Percentiles rank a stretch among this genome's conserved stretches.
phyloP scores from a whole-genome alignment of 2,329 filamentous ascomycete genomes.

The Botrytis cinerea region DNA sequence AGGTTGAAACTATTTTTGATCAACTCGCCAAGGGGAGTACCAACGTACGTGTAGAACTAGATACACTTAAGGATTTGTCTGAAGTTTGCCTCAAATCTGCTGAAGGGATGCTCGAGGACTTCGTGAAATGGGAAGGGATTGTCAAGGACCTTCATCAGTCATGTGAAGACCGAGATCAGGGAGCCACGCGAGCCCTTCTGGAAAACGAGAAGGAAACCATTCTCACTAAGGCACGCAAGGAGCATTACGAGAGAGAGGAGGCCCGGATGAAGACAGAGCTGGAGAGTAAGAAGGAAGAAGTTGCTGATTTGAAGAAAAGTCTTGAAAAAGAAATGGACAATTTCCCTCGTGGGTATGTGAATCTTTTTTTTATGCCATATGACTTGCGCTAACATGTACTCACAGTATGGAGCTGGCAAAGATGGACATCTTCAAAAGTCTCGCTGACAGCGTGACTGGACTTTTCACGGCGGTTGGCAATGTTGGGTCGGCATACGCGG shows the following conservation, averaged over 20 bases:
- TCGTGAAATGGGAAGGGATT: no score
- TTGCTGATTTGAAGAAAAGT: background rate
- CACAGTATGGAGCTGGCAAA: background rate
- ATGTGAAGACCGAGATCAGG: no score
- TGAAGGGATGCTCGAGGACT: no score
- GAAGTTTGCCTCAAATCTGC: no score
- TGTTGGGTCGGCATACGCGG: background rate
- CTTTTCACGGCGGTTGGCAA: background rate
- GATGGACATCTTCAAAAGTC: background rate
- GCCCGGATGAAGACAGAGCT: background rate
- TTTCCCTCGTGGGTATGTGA: background rate
- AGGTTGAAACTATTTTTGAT: no score
- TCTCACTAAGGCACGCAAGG: no score
- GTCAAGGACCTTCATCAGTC: no score
- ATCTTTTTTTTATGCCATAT: background rate
- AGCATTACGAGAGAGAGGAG: background rate
- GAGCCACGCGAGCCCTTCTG: no score
- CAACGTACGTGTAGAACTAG: no score
- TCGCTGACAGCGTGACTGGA: background rate
- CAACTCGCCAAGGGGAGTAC: no score
- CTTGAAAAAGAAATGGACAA: background rate
- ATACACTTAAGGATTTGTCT: no score
- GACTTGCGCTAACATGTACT: background rate
- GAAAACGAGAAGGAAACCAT: no score
- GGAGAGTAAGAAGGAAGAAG: background rate